These are phyloP conservation scores for Candida silvicultrix DNA, from an alignment of 805 yeast genomes.

Conservation along the genomic window DNA sequence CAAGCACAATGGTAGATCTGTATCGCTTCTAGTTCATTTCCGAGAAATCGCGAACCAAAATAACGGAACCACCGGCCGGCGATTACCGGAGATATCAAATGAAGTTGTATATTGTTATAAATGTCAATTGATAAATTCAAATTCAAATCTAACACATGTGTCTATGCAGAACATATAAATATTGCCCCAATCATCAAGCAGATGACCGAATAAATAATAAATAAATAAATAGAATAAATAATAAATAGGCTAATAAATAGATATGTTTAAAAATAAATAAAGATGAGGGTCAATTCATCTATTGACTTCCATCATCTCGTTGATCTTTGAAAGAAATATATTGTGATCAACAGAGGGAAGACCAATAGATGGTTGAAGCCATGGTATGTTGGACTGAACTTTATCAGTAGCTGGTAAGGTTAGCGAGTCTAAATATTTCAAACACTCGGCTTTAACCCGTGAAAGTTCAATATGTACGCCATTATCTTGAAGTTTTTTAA, in stretches of 20 bases:
- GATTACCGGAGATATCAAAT: no score
- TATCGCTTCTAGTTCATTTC: no score
- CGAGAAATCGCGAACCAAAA: no score
- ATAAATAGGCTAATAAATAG: not conserved
- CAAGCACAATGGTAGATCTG: not conserved
- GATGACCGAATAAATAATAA: not conserved
- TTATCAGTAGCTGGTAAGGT: not conserved
- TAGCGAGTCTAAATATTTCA: slow-evolving; percentile 2
- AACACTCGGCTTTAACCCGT: slow-evolving; percentile 8
- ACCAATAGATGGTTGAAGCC: not conserved
- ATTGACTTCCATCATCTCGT: not conserved
- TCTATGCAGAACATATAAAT: no score
- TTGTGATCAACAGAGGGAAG: not conserved
- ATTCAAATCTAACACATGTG: no score
- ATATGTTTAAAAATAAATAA: no score
- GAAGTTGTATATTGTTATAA: no score
- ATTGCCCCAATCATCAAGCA: no score
- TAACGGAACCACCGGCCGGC: no score
- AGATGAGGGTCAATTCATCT: no score
- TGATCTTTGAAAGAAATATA: slow-evolving; percentile 1
- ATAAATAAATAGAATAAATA: slow-evolving; percentile 1
- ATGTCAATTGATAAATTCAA: no score
- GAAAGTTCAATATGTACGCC: slow-evolving; percentile 14
- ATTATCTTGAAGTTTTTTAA: slow-evolving; percentile 10
- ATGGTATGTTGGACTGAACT: no score